Conservation (phyloP, 805 yeast species). For the Spencermartinsiella europaea region DNA sequence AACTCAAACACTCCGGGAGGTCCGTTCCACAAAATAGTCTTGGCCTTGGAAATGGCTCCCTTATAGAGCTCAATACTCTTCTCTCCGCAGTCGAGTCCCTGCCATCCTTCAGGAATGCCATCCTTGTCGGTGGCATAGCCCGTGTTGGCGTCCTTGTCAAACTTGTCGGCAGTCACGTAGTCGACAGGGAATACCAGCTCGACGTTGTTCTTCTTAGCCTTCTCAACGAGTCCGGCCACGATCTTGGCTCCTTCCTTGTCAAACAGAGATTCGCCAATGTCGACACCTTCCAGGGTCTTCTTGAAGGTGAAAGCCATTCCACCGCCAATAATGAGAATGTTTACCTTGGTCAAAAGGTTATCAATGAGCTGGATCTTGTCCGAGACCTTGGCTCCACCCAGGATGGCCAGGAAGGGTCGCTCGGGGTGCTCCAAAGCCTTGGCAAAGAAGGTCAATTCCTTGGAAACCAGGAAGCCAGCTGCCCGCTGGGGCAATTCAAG, state of each 20-base stretch:
- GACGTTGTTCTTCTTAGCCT: constrained; percentile 95
- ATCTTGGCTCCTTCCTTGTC: constrained; percentile 95
- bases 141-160: constrained; percentile 83
- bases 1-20: constrained; percentile 99
- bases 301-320: constrained; percentile 99
- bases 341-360: constrained; percentile 87
- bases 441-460: constrained; percentile 95
- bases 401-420: constrained; percentile 97
- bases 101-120: constrained; percentile 93
- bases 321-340: constrained; percentile 93
- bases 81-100: constrained; percentile 96
- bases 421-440: constrained; percentile 97
- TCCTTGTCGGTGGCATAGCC: constrained; percentile 79
- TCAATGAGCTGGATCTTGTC: constrained; percentile 98
- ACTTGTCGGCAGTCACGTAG: constrained; percentile 92
- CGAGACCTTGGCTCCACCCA: constrained; percentile 99
- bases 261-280: constrained; percentile 87
- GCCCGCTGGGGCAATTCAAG: constrained; percentile 93
- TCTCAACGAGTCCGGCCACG: constrained; percentile 85
- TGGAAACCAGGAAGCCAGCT: constrained; percentile 96
- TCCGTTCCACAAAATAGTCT: constrained; percentile 99
- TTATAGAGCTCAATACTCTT: constrained; percentile 75
- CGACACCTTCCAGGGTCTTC: constrained; percentile 79
- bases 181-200: constrained; percentile 92
- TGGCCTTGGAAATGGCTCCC: constrained; percentile 81